These are phyloP conservation scores for Lupinus albus DNA, from an alignment of 306 rosid genomes.

Conservation along the genomic window DNA sequence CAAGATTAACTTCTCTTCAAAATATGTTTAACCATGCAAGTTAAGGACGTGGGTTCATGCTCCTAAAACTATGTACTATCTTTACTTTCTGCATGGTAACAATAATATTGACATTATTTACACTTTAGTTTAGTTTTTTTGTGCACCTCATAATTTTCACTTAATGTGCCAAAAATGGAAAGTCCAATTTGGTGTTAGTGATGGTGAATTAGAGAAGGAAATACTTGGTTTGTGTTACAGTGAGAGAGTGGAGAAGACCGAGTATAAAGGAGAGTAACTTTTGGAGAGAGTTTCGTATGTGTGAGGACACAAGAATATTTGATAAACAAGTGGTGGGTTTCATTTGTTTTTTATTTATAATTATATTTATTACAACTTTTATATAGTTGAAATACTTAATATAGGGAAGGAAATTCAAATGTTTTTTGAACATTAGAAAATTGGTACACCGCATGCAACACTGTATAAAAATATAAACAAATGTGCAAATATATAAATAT, in stretches of 20 bases:
- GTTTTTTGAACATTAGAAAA: too few relatives aligned
- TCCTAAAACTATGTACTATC: not conserved
- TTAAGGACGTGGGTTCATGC: conserved; percentile 11
- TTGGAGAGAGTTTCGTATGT: conserved; percentile 28
- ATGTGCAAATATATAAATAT: too few relatives aligned
- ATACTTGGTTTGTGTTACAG: not conserved
- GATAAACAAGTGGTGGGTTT: conserved; percentile 32
- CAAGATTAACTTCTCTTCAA: not conserved
- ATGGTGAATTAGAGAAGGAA: not conserved
- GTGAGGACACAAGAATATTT: conserved; percentile 32
- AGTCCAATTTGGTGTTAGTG: not conserved
- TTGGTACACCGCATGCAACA: too few relatives aligned
- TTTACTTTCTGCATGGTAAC: not conserved
- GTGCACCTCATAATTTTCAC: not conserved
- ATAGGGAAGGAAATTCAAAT: too few relatives aligned
- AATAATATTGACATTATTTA: not conserved
- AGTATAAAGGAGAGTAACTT: conserved; percentile 29
- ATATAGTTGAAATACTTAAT: conserved; percentile 7
- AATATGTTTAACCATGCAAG: conserved; percentile 38
- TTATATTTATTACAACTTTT: conserved; percentile 15
- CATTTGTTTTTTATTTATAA: not conserved
- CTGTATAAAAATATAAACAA: too few relatives aligned
- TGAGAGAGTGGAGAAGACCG: conserved; percentile 35
- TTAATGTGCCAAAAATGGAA: conserved; percentile 13
- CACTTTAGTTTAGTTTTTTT: not conserved